phyloP scores from a whole-genome alignment of 2,329 filamentous ascomycete genomes.

The Verticillium longisporum region DNA sequence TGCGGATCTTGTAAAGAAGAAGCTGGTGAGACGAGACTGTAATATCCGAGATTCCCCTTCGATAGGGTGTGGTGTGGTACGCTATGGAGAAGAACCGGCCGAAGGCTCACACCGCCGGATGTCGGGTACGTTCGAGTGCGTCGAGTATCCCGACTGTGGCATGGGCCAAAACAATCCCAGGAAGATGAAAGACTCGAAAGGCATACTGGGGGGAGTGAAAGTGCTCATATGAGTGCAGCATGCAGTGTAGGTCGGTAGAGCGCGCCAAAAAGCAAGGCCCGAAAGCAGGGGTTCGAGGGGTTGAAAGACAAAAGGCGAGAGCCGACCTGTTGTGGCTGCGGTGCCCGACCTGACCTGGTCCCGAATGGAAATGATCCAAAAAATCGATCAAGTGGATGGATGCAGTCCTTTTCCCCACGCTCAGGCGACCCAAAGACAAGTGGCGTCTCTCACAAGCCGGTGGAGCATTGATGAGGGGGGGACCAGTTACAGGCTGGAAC shows the following conservation, averaged over 20 bases:
- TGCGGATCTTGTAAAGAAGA: background rate
- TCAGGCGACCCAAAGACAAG: background rate
- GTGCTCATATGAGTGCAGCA: background rate
- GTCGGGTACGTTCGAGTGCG: background rate
- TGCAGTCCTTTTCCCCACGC: background rate
- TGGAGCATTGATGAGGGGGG: background rate
- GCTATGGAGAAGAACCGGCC: background rate
- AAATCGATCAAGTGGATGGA: background rate
- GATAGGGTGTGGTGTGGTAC: background rate
- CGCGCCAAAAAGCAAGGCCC: background rate
- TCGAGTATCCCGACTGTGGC: background rate
- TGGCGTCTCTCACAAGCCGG: background rate
- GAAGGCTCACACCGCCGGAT: background rate
- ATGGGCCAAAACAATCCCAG: background rate
- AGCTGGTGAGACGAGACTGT: background rate
- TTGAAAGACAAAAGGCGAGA: background rate
- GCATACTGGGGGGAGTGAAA: background rate
- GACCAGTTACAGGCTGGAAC: background rate
- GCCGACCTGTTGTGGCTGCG: background rate
- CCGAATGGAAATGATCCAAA: background rate
- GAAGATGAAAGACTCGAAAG: background rate
- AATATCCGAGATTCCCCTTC: background rate
- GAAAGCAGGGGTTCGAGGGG: background rate
- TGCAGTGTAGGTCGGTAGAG: background rate
- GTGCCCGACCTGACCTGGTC: background rate